Evolutionary conservation across 345 rosid genomes (phyloP).

Genomic region (Eucalyptus tenuipes): DNA sequence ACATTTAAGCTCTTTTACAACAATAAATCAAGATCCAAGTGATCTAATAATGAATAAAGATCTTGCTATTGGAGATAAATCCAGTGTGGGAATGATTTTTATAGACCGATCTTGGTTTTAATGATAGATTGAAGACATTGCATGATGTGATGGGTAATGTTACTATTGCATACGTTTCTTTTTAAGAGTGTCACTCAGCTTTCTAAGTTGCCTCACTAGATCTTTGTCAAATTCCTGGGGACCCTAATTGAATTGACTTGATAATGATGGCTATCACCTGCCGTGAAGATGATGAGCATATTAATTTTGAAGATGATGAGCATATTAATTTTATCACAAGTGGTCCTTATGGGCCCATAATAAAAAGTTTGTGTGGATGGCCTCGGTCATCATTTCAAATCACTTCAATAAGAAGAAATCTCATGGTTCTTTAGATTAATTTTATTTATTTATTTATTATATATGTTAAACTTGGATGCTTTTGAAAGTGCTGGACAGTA

Average conservation of each 20-base stretch:
- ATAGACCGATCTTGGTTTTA: background rate
- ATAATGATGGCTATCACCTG: background rate
- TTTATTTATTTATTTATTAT: background rate
- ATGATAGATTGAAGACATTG: background rate
- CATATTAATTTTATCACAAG: background rate
- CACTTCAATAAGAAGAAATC: background rate
- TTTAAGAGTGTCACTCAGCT: background rate
- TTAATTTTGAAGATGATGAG: background rate
- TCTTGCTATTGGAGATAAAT: background rate
- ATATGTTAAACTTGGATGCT: background rate
- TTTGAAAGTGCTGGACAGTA: background rate
- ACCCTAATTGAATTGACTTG: background rate
- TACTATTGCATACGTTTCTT: background rate
- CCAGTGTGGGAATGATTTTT: background rate
- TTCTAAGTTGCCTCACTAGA: background rate
- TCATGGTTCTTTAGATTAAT: background rate
- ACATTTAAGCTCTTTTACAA: background rate
- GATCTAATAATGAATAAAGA: background rate
- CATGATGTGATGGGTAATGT: background rate
- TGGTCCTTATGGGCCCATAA: background rate
- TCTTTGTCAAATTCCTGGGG: background rate
- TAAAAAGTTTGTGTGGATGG: background rate
- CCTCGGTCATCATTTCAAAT: fast-evolving
- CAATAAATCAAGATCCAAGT: background rate
- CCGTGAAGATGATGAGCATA: too few relatives aligned